Percentiles rank a stretch among this genome's conserved stretches.
Evolutionary conservation across 176 grass and related monocot genomes (phyloP).

Genomic region (Saccharum officinarum): DNA sequence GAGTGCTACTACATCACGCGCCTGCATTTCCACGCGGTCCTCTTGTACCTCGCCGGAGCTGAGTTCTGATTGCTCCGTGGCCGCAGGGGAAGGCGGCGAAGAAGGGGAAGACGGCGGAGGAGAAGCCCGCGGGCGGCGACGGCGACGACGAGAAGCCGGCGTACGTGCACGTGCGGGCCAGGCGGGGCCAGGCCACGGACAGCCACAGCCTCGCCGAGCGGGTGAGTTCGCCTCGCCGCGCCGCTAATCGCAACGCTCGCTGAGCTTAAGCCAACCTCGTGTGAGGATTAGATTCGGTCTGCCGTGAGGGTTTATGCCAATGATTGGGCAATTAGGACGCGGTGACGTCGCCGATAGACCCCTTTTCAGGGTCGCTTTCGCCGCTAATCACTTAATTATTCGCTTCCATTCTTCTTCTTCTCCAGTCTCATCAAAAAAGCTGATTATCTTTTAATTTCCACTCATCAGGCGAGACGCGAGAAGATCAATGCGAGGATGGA

Average conservation of each 20-base stretch:
- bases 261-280: not conserved
- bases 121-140: slow-evolving; percentile 24
- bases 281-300: not conserved
- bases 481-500: slow-evolving; percentile 94
- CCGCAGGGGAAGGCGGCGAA: slow-evolving; percentile 52
- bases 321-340: slow-evolving; percentile 52
- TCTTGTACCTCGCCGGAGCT: not conserved
- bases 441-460: not conserved
- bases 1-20: not conserved
- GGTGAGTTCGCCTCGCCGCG: slow-evolving; percentile 37
- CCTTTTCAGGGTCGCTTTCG: slow-evolving; percentile 35
- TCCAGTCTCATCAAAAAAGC: not conserved
- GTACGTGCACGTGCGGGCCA: slow-evolving; percentile 80
- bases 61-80: not conserved
- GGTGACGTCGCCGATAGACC: not conserved
- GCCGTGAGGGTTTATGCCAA: slow-evolving; percentile 14
- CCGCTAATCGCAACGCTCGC: slow-evolving; percentile 2
- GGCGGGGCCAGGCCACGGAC: slow-evolving; percentile 77
- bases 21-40: not conserved
- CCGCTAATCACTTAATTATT: slow-evolving; percentile 35
- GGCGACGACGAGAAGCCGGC: slow-evolving; percentile 65
- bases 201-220: slow-evolving; percentile 89
- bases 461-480: slow-evolving; percentile 65
- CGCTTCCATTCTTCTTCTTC: not conserved
- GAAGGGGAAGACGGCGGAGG: slow-evolving; percentile 57